Base-by-base conservation (phyloP, 2,329 filamentous ascomycete species). In the Fusarium sp. region DNA sequence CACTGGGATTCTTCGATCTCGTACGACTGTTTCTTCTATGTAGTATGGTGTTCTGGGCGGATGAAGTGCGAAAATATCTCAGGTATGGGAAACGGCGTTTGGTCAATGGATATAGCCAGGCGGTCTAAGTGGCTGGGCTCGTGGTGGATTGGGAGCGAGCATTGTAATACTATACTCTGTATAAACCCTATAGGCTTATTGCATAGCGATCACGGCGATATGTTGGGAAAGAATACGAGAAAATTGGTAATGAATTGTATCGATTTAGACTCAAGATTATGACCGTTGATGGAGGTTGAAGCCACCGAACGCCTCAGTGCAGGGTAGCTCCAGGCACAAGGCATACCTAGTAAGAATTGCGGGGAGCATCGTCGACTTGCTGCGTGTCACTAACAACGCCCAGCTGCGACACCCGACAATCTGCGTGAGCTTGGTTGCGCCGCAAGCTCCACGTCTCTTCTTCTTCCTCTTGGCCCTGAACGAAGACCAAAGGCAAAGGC, bases 11-110 rank as follows among this genome's bases (percentile, higher is more conserved):
- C 9, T 83, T 87, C 65, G 96, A 99, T 84, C 80, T 98, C 60
- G 76, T 94, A 41, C 84, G 90, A 63, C 83, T 99, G 72, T 75
- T 95, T 30, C 78, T 89, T 47, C 85, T 99, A 65, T 92, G 95
- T 66, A 98, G 95, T 82, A 90, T 89, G 53, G 96, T 99, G 30
- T 97, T 99, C 80, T 98, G 94, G 94, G 94, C 91, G 12, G 96
- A 99, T 80, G 96, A 99, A 83, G 86, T 86, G 44, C 88, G 96
- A 77, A 99, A 99, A 82, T 97, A 91, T 84, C 88, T 87, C 76
- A 87, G 85, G 75, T 88, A 89, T 72, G 85, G 89, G 52, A 84
- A 84, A 76, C 83, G 86, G 79, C 86, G 87, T 76, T 79, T 89
- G 64, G 85, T 85, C n/a, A 81, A 79, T 65, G 88, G 88, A 57